Evolutionary conservation across 495 filamentous ascomycete genomes (phyloP).

Genomic region (Friedmanniomyces endolithicus): DNA sequence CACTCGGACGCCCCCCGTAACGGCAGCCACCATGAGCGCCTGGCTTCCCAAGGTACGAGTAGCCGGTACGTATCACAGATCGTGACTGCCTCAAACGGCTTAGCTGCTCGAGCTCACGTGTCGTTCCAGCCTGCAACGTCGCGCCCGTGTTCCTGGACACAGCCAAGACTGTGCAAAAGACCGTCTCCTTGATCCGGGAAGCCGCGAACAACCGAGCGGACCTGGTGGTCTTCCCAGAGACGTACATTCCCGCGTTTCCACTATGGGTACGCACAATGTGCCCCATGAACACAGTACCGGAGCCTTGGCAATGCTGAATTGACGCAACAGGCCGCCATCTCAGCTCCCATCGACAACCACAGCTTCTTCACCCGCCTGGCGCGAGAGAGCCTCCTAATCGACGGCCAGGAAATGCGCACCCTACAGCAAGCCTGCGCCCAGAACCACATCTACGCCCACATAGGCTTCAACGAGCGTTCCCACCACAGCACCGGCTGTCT

Average conservation of each 20-base stretch:
- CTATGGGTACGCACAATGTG: slow-evolving; percentile 16
- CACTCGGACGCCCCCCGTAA: not conserved
- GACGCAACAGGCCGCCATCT: slow-evolving; percentile 15
- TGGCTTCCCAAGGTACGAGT: not conserved
- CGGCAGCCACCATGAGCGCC: not conserved
- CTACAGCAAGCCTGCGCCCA: slow-evolving; percentile 11
- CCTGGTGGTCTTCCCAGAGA: slow-evolving; percentile 39
- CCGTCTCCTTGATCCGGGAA: slow-evolving; percentile 29
- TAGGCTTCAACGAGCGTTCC: slow-evolving; percentile 21
- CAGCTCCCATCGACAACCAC: slow-evolving; percentile 21
- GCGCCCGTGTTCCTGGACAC: slow-evolving; percentile 35
- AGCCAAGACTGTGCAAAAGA: slow-evolving; percentile 30
- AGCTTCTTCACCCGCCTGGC: slow-evolving; percentile 12
- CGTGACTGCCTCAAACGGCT: not conserved
- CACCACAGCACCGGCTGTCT: slow-evolving; percentile 16
- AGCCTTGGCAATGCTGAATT: not conserved
- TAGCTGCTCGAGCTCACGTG: not conserved
- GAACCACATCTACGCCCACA: slow-evolving; percentile 6
- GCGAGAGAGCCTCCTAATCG: slow-evolving; percentile 8
- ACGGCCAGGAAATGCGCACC: slow-evolving; percentile 13
- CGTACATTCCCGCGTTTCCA: slow-evolving; percentile 33
- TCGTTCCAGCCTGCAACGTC: slow-evolving; percentile 34
- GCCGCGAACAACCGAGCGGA: slow-evolving; percentile 34
- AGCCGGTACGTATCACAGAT: not conserved
- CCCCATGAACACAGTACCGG: too few species aligned